Evolutionary conservation across 2,329 filamentous ascomycete species (phyloP).

Genomic region (Talaromyces sp.): DNA sequence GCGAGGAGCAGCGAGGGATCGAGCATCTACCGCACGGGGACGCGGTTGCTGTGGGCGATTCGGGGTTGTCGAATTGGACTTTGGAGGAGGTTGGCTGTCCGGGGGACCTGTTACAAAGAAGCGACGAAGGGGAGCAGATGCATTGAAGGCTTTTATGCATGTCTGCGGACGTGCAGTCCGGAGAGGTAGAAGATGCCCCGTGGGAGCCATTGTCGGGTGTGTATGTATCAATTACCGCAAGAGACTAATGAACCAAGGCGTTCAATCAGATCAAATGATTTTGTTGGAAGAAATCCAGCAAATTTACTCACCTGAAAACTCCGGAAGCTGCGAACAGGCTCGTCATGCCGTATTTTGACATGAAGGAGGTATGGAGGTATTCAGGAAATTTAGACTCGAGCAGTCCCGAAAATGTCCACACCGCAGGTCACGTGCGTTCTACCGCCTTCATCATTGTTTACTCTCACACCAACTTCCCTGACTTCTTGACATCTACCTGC

Average conservation of each 20-base stretch:
- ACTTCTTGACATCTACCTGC: not conserved
- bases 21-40: constrained; percentile 29
- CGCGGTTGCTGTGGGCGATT: constrained; percentile 7
- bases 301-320: not conserved
- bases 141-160: not conserved
- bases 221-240: not conserved
- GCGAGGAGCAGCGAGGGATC: constrained; percentile 29
- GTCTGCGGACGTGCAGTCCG: not conserved
- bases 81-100: not conserved
- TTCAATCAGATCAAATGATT: not conserved
- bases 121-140: not conserved
- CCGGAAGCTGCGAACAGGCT: not conserved
- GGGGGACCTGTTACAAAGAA: not conserved
- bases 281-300: not conserved
- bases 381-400: not conserved
- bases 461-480: not conserved
- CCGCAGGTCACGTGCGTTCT: constrained; percentile 2
- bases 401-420: not conserved
- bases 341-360: not conserved
- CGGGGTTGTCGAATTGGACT: not conserved
- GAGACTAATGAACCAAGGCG: not conserved
- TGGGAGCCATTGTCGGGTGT: not conserved
- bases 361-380: not conserved
- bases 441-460: not conserved
- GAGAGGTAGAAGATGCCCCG: not conserved